These are phyloP conservation scores for Garcia nutans DNA, from an alignment of 345 rosid species.

Conservation along the genomic window DNA sequence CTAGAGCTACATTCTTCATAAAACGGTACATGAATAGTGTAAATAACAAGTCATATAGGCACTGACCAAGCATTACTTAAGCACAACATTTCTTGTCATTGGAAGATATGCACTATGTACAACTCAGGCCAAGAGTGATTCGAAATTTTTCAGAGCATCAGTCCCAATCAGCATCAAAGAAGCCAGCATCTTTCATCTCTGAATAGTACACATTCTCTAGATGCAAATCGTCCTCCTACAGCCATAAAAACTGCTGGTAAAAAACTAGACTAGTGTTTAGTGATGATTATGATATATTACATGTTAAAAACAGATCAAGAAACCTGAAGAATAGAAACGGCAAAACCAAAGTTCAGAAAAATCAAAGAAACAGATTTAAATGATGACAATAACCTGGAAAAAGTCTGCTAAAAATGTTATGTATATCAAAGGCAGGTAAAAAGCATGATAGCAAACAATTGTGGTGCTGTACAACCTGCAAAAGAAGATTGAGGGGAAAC, in stretches of 20 bases:
- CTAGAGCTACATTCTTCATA: neutral
- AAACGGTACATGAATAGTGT: neutral
- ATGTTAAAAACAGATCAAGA: neutral
- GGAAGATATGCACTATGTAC: slow-evolving; percentile 12
- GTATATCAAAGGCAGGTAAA: slow-evolving; percentile 81
- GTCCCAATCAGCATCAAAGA: slow-evolving; percentile 87
- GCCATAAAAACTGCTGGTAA: slow-evolving; percentile 10
- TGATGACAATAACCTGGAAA: slow-evolving; percentile 57
- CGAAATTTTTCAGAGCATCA: slow-evolving; percentile 22
- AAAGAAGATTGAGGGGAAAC: neutral
- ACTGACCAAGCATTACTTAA: neutral
- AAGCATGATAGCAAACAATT: slow-evolving; percentile 72
- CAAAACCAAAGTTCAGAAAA: neutral
- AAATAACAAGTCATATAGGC: neutral
- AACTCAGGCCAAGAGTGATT: neutral
- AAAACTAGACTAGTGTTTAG: neutral
- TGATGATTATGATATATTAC: neutral
- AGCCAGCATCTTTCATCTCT: slow-evolving; percentile 95
- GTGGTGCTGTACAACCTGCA: slow-evolving; percentile 74
- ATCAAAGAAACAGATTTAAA: neutral
- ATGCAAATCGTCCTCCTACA: slow-evolving; percentile 78
- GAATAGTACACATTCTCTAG: slow-evolving; percentile 87
- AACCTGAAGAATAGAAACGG: neutral
- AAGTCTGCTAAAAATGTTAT: slow-evolving; percentile 81
- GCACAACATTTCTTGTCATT: neutral